phyloP scores from a whole-genome alignment of 176 grass and related monocot genomes.

The Ananas comosus region DNA sequence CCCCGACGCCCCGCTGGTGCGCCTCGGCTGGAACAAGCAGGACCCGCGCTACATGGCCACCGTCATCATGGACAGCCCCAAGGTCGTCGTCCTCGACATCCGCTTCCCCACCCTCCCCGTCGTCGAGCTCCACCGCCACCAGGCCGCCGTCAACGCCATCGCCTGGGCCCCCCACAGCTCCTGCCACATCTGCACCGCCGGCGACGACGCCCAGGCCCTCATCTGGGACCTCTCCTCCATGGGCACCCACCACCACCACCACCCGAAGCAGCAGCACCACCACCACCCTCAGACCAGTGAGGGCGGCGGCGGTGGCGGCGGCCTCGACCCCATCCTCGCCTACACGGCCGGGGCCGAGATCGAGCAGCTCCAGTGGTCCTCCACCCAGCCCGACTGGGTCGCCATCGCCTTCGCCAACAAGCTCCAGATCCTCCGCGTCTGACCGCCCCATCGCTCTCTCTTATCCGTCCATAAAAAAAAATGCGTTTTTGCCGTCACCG shows the following conservation, averaged over 20 bases:
- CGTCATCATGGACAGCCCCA: conserved; percentile 97
- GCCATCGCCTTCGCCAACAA: conserved; percentile 82
- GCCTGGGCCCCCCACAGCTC: conserved; percentile 93
- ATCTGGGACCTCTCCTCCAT: conserved; percentile 96
- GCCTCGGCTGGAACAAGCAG: conserved; percentile 97
- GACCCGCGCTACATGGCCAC: conserved; percentile 99
- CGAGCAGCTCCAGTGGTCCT: conserved; percentile 98
- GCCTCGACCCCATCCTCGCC: conserved; percentile 82
- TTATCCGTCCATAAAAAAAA: too few species aligned
- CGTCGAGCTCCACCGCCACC: conserved; percentile 91
- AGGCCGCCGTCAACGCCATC: conserved; percentile 81
- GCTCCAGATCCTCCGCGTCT: conserved; percentile 91
- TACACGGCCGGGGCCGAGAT: conserved; percentile 95
- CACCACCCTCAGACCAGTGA: conserved; percentile 32
- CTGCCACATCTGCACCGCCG: conserved; percentile 89
- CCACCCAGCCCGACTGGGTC: conserved; percentile 92
- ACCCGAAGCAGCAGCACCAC: conserved; percentile 28
- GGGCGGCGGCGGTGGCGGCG: conserved; percentile 68
- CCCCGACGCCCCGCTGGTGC: conserved; percentile 58
- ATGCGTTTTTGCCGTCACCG: too few species aligned
- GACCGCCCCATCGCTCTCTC: background rate
- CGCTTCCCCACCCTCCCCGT: conserved; percentile 88
- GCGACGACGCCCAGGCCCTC: conserved; percentile 80
- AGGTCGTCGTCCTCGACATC: conserved; percentile 95
- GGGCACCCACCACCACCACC: conserved; percentile 15